Conservation (phyloP, 129 eudicot genomes). For the Rutidosis leptorrhynchoides region DNA sequence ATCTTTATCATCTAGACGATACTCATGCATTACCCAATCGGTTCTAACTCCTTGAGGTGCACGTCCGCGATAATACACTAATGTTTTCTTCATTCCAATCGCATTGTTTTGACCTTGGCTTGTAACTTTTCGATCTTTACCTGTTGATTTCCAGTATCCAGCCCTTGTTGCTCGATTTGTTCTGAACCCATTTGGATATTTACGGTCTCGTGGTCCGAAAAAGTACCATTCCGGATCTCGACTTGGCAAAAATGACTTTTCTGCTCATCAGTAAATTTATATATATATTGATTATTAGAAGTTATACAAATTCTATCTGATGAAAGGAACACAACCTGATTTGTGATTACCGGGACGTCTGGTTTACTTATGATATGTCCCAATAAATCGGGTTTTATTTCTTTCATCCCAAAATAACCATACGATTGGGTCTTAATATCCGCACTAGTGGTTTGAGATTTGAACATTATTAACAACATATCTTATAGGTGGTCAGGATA, state of each 20-base stretch:
- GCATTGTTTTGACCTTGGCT: constrained; percentile 47
- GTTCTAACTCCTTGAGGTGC: constrained; percentile 97
- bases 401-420: no score
- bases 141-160: constrained; percentile 98
- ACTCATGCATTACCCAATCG: constrained; percentile 99
- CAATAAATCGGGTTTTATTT: no score
- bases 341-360: background rate
- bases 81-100: constrained; percentile 95
- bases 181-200: constrained; percentile 90
- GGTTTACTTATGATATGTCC: background rate
- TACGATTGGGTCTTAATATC: no score
- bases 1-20: constrained; percentile 87
- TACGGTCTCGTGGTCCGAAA: constrained; percentile 90
- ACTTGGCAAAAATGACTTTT: constrained; percentile 79
- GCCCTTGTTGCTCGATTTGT: constrained; percentile 93
- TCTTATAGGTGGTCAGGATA: no score
- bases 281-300: background rate
- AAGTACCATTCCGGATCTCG: constrained; percentile 98
- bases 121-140: constrained; percentile 78
- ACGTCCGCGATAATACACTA: constrained; percentile 91
- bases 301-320: background rate
- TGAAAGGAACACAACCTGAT: background rate
- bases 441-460: no score
- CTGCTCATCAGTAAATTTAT: constrained; percentile 35
- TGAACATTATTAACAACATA: no score